Evolutionary conservation across 129 eudicot genomes (phyloP), one percentile per base, ranked within the genome.

Genomic region (Silybum marianum): DNA sequence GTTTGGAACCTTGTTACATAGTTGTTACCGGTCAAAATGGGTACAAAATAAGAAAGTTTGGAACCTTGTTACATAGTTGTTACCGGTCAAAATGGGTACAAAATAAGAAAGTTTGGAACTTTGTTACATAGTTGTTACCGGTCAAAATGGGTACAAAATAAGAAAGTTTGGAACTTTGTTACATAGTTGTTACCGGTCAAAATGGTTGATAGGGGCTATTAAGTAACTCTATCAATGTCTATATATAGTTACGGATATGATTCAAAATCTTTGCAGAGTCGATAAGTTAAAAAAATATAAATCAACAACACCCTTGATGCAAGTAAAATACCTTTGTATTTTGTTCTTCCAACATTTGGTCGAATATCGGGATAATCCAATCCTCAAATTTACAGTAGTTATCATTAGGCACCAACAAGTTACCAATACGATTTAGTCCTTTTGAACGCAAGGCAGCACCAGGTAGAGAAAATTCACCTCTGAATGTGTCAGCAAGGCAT

Each of bases 361-460:
- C 99, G 70, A 95, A 88, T 74, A 95, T 95, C 22, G 97, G 97
- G 63, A 89, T 90, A 77, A 92, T 89, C 98, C 99, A 95, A 84
- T 95, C 97, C 91, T 95, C 99, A 87, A 95, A 95, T 58, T 96
- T 93, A 86, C 99, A 91, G 79, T 93, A 93, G 88, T 96, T 96
- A 78, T 88, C 93, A 91, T 93, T 96, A 18, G 99, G 98, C 73
- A 93, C 93, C 88, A 93, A 85, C 84, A 96, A 71, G 79, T 96
- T 96, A 78, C 99, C 98, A 77, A 93, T 96, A 73, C 98, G 97
- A 78, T 96, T 96, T 75, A 96, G 81, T 58, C 98, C 99, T 84
- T 96, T 96, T 7, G 93, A 74, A 7, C 97, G 95, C 74, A 96
- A 87, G 26, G 77, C 90, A 77, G 93, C 98, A 44, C 99, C 99